A percentile compares a stretch with the other conserved stretches of the same genome.
Evolutionary conservation across 108 stramenopile genomes (phyloP).

Genomic region (Nitzschia sp.): DNA sequence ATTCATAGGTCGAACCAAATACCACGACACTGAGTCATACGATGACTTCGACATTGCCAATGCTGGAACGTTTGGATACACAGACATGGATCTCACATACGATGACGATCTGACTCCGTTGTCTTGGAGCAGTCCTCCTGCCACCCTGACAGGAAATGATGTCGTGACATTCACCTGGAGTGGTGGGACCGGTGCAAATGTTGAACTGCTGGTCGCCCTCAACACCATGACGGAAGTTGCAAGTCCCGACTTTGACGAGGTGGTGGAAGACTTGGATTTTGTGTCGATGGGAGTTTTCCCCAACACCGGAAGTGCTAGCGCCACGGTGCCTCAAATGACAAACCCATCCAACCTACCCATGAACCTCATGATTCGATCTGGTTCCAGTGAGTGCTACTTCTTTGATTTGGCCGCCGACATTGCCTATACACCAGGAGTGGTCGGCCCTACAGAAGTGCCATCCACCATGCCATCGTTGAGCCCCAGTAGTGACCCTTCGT

Average conservation of each 20-base stretch:
- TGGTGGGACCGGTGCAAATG: background rate
- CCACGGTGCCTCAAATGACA: background rate
- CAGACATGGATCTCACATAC: background rate
- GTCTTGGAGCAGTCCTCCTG: background rate
- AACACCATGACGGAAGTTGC: conserved; percentile 9
- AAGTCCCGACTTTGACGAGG: background rate
- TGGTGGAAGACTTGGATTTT: conserved; percentile 4
- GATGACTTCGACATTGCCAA: background rate
- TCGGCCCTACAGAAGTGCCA: too few relatives aligned
- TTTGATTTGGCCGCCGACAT: conserved; percentile 4
- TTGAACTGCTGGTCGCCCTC: conserved; percentile 3
- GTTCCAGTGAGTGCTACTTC: conserved; percentile 2
- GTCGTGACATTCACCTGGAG: background rate
- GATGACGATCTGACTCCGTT: background rate
- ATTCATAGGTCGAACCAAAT: conserved; percentile 1
- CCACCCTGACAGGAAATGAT: background rate
- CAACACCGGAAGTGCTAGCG: conserved; percentile 8
- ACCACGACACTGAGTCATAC: background rate
- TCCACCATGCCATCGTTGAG: too few relatives aligned
- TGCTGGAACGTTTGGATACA: conserved; percentile 9
- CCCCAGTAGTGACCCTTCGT: background rate
- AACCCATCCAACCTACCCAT: conserved; percentile 1
- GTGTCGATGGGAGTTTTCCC: background rate
- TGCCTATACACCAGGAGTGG: background rate
- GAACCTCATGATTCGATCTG: conserved; percentile 14